Evolutionary conservation across 129 eudicot genomes (phyloP).

Genomic region (Kitagawia praeruptora): DNA sequence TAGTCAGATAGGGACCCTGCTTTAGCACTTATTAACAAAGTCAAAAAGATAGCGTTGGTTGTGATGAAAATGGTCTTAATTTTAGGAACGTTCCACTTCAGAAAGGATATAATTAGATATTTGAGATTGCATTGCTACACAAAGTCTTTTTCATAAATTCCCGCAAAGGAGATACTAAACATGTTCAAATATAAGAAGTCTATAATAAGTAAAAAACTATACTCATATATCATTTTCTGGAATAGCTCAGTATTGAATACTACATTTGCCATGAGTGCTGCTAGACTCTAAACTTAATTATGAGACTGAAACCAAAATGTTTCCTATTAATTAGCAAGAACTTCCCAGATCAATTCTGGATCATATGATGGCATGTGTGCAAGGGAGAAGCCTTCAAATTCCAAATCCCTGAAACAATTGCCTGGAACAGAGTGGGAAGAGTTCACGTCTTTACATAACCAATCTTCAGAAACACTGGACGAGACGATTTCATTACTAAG

Average conservation of each 20-base stretch:
- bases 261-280: neutral
- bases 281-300: neutral
- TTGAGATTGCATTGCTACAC: neutral
- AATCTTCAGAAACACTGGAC: conserved; percentile 48
- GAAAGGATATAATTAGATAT: neutral
- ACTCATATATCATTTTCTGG: neutral
- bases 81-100: neutral
- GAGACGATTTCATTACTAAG: conserved; percentile 22
- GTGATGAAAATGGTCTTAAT: neutral
- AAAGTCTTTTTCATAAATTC: neutral
- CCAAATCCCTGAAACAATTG: conserved; percentile 20
- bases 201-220: neutral
- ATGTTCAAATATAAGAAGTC: neutral
- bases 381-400: conserved; percentile 45
- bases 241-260: neutral
- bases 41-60: too few species aligned
- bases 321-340: conserved; percentile 42
- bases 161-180: neutral
- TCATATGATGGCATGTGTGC: conserved; percentile 83
- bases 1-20: neutral
- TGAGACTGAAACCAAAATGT: neutral
- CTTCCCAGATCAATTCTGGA: conserved; percentile 77
- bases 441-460: conserved; percentile 36
- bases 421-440: conserved; percentile 35
- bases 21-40: neutral